Evolutionary conservation across 371 early-diverging fungal species (phyloP), one percentile per base, ranked within the genome.

Genomic region (Mortierella sp.): DNA sequence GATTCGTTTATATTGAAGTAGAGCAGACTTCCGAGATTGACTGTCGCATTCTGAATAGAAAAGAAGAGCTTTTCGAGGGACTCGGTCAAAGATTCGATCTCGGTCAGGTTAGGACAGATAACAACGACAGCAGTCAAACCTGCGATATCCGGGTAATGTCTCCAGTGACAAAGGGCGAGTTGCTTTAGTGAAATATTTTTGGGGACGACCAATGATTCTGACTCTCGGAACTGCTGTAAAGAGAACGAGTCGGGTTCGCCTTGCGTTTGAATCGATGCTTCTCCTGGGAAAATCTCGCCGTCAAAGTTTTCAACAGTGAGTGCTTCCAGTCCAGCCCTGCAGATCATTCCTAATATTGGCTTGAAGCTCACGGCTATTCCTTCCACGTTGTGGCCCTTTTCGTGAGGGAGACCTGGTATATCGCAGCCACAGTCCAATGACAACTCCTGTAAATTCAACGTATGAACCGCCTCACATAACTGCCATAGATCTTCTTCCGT

Each of bases 401-500:
- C 28, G 3, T 20, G 26, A 35, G 45, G 64, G 10, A 9, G 11
- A 3, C 22, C 62, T 6, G 28, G 18, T 6, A 10, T 8, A 65
- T 52, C 35, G 24, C 51, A 37, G 39, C 64, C 60, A 52, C 77
- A 77, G 32, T 71, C 72, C 0, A 77, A 32, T 24, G 55, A 65
- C 68, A 77, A 20, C 37, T 77, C 77, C 0, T 68, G 49, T 1
- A 77, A 22, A 16, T 39, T 67, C 62, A 58, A 45, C 6, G 20
- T 39, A 51, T 77, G 77, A 1, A 77, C 61, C 8, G 58, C 47
- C 37, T 63, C 40, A 37, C 72, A 71, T 14, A 77, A 45, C 55
- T 59, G 47, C 77, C 72, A 76, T 20, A 77, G 52, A 61, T 77
- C 77, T 28, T 71, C 65, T 51, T 69, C 75, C 0, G 64, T 65